Base-by-base conservation (phyloP, 345 rosid genomes). In the Excoecaria agallocha region DNA sequence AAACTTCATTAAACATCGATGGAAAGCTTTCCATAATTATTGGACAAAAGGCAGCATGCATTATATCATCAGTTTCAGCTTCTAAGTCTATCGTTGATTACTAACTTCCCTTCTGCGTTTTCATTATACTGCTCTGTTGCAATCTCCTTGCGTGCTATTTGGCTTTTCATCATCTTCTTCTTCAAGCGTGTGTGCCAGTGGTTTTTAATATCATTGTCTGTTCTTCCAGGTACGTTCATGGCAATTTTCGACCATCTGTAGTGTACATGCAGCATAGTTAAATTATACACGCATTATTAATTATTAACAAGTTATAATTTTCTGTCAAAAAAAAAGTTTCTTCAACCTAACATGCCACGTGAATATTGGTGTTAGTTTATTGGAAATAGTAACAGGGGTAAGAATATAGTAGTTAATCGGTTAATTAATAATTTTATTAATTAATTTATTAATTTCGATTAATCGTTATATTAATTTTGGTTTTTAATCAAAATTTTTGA, bases 211-310 rank as follows among this genome's bases (percentile, higher is more conserved):
- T 81, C 84, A 17, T 78, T 78, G 20, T 80, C 82, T 64, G 84
- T 70, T 70, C 84, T 78, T 66, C 82, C 85, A 0, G 80, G 78
- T 59, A 84, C 70, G 41, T 72, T 73, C 39, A 70, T 55, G 24
- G 84, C 83, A 50, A 82, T 80, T 78, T 22, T 8, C 46, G 83
- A 81, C 87, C 87, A 84, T 56, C 87, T 84, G 68, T 5, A 30
- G 24, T 25, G 30, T 30, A 19, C 48, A 6, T 48, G n/a, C 13
- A 41, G 1, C 30, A 35, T 20, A n/a, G 4, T 51, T 50, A 8
- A 22, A 3, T 38, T 20, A 8, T 46, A 2, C 24, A 64, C 9
- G 2, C 12, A 41, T 8, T 8, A 41, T 8, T 8, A n/a, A 6
- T 12, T 41, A 2, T 41, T 3, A 64, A 50, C 54, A 50, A 50